Evolutionary conservation across 352 stramenopile species (phyloP).

Genomic region (Phytophthora sp.): DNA sequence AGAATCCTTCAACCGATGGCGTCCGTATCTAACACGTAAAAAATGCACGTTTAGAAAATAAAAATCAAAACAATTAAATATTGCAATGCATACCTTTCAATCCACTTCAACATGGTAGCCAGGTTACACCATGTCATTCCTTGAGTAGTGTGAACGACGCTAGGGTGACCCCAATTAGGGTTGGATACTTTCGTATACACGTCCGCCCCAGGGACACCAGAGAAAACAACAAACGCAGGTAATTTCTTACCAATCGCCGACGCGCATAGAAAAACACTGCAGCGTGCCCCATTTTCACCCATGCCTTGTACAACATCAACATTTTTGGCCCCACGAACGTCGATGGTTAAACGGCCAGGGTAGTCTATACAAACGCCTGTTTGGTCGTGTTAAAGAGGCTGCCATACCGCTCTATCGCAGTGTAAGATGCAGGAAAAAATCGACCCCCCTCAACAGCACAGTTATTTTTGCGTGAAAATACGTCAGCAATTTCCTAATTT

Average conservation of each 20-base stretch:
- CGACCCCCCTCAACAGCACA: neutral
- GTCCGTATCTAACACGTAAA: slow-evolving; percentile 5
- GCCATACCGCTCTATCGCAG: neutral
- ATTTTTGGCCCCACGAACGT: neutral
- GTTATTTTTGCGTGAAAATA: neutral
- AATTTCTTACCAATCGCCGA: neutral
- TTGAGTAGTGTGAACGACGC: slow-evolving; percentile 1
- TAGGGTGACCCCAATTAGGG: neutral
- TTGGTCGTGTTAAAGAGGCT: slow-evolving; percentile 7
- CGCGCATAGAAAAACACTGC: slow-evolving; percentile 6
- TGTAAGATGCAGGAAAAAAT: neutral
- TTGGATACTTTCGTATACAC: neutral
- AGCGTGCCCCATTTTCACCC: neutral
- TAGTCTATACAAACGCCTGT: slow-evolving; percentile 7
- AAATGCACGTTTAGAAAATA: neutral
- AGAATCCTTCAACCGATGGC: neutral
- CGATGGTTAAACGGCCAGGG: neutral
- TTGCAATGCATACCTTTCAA: neutral
- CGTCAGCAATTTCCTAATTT: slow-evolving; percentile 1
- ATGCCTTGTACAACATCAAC: slow-evolving; percentile 7
- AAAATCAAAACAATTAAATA: neutral
- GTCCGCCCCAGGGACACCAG: neutral
- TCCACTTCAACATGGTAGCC: slow-evolving; percentile 5
- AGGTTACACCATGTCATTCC: neutral
- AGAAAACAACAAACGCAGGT: neutral